Evolutionary conservation across 176 grass and related monocot genomes (phyloP).

Genomic region (Aegilops tauschii): DNA sequence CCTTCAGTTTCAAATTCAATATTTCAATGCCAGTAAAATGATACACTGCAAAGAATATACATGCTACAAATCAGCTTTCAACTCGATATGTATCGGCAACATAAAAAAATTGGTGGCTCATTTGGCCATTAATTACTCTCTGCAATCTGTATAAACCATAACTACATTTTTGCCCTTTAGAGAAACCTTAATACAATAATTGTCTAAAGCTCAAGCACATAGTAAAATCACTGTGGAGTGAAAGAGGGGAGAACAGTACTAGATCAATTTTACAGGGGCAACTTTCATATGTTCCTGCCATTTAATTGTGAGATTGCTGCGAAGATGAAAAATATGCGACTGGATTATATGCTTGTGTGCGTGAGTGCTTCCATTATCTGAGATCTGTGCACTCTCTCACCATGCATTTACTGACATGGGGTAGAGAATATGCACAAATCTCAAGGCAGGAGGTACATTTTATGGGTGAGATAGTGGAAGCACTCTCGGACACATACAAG

Average conservation of each 20-base stretch:
- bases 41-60: neutral
- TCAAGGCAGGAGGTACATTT: neutral
- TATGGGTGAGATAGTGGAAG: neutral
- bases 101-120: neutral
- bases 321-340: neutral
- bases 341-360: neutral
- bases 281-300: neutral
- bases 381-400: neutral
- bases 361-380: neutral
- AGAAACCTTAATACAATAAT: neutral
- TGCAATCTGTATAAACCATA: neutral
- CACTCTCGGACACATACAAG: neutral
- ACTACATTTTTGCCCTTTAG: neutral
- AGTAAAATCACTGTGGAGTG: neutral
- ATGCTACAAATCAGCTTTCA: constrained; percentile 2
- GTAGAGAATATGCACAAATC: neutral
- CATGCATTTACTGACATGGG: neutral
- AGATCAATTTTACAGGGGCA: neutral
- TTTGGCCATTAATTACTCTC: neutral
- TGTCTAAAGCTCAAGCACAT: neutral
- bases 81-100: neutral
- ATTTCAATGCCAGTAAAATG: neutral
- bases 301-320: neutral
- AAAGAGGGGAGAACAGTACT: neutral
- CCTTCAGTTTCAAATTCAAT: neutral